Evolutionary conservation across 2,329 filamentous ascomycete species (phyloP).

Genomic region (Lasiodiplodia theobromae): DNA sequence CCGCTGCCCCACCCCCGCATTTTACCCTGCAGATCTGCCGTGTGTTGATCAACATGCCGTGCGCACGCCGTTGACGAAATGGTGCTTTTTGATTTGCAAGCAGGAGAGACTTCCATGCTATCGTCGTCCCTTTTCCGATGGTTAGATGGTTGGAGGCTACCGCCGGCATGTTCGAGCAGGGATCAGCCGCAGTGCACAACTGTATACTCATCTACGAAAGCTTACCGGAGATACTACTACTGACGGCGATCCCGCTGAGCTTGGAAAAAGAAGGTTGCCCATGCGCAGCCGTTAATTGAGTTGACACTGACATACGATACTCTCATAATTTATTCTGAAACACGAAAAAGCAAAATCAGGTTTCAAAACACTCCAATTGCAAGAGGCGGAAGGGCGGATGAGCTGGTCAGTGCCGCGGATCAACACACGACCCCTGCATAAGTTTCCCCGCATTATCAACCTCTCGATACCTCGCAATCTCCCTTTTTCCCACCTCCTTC

Average conservation of each 20-base stretch:
- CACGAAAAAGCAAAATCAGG: background rate
- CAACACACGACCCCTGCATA: conserved; percentile 11
- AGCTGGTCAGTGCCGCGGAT: conserved; percentile 1
- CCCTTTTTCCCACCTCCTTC: background rate
- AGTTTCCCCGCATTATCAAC: conserved; percentile 16
- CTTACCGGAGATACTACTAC: too few species aligned
- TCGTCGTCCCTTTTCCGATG: too few species aligned
- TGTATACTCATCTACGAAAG: too few species aligned
- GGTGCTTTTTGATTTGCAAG: background rate
- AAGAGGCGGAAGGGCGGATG: background rate
- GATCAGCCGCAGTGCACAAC: too few species aligned
- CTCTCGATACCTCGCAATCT: background rate
- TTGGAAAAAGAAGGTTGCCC: too few species aligned
- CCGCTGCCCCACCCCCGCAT: conserved; percentile 17
- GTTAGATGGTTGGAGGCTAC: too few species aligned
- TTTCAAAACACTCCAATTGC: background rate
- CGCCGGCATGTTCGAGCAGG: too few species aligned
- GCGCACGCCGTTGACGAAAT: background rate
- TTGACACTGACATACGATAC: too few species aligned
- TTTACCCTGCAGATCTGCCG: conserved; percentile 9
- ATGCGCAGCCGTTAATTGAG: too few species aligned
- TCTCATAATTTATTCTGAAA: too few species aligned
- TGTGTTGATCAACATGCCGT: background rate
- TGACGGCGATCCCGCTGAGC: too few species aligned
- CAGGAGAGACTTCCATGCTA: too few species aligned